These are phyloP conservation scores for Cercophora sp. DNA, from an alignment of 495 filamentous ascomycete genomes.

Conservation along the genomic window DNA sequence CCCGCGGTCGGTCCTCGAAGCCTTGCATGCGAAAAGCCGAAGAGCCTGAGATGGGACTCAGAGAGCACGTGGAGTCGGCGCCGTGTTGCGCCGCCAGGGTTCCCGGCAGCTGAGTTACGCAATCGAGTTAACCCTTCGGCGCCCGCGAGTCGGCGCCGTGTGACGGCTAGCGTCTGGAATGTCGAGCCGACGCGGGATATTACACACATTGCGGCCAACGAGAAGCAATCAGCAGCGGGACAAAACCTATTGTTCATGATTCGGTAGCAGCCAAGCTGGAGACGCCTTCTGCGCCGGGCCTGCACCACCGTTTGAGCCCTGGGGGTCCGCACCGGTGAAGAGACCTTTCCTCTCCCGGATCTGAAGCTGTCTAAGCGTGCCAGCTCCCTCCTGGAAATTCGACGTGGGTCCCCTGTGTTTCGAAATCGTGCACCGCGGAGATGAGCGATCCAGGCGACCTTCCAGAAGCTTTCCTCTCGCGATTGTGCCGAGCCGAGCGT, in stretches of 20 bases:
- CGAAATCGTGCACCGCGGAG: not conserved
- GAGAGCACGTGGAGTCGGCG: no score
- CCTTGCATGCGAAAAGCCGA: no score
- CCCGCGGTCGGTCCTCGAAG: no score
- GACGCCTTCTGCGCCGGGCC: not conserved
- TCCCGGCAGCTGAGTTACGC: slow-evolving; percentile 1
- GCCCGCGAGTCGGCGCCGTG: not conserved
- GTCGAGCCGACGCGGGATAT: not conserved
- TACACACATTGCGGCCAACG: no score
- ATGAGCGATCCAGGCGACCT: not conserved
- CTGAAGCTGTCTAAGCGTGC: not conserved
- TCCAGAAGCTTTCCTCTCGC: slow-evolving; percentile 2
- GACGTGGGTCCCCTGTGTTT: slow-evolving; percentile 1
- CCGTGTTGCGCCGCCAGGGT: no score
- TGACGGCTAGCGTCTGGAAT: not conserved
- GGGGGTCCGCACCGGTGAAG: slow-evolving; percentile 4
- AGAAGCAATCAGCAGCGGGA: no score
- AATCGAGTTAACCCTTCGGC: not conserved
- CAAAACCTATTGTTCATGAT: no score
- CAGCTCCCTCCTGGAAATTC: not conserved
- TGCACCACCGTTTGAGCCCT: no score
- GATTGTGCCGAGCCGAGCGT: not conserved
- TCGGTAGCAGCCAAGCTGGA: not conserved
- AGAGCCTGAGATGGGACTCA: no score
- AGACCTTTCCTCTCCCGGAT: not conserved